Percentiles rank a stretch among this genome's conserved stretches.
Evolutionary conservation across 2,329 filamentous ascomycete species (phyloP).

Genomic region (Zopfia rhizophila): DNA sequence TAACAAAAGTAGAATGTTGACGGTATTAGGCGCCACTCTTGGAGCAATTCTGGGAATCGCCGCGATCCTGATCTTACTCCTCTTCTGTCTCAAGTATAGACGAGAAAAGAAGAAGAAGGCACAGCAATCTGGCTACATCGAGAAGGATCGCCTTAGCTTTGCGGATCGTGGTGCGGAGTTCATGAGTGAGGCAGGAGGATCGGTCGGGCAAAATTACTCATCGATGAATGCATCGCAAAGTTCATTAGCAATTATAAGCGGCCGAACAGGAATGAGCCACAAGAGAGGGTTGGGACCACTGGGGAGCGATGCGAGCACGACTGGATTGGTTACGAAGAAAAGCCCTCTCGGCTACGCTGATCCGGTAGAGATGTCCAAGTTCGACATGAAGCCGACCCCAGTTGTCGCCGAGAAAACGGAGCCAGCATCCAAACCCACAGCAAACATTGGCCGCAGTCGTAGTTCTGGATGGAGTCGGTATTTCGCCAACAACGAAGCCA

Average conservation of each 20-base stretch:
- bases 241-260: slow-evolving; percentile 62
- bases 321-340: slow-evolving; percentile 68
- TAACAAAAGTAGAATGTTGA: slow-evolving; percentile 60
- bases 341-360: slow-evolving; percentile 53
- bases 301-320: slow-evolving; percentile 68
- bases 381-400: slow-evolving; percentile 52
- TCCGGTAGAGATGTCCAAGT: slow-evolving; percentile 57
- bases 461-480: slow-evolving; percentile 83
- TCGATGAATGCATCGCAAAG: slow-evolving; percentile 49
- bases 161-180: slow-evolving; percentile 62
- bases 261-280: slow-evolving; percentile 63
- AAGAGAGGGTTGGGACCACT: slow-evolving; percentile 57
- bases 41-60: slow-evolving; percentile 82
- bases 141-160: slow-evolving; percentile 60
- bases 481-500: slow-evolving; percentile 77
- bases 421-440: slow-evolving; percentile 23
- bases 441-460: slow-evolving; percentile 43
- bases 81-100: slow-evolving; percentile 73
- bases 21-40: slow-evolving; percentile 82
- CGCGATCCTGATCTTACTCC: slow-evolving; percentile 74
- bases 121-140: slow-evolving; percentile 67
- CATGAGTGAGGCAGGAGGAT: slow-evolving; percentile 62
- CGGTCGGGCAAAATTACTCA: slow-evolving; percentile 45
- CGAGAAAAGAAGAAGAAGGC: slow-evolving; percentile 67
- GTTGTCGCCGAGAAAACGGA: slow-evolving; percentile 39